Evolutionary conservation across 106 monocot genomes (phyloP).

Genomic region (Cymbidium sinense): DNA sequence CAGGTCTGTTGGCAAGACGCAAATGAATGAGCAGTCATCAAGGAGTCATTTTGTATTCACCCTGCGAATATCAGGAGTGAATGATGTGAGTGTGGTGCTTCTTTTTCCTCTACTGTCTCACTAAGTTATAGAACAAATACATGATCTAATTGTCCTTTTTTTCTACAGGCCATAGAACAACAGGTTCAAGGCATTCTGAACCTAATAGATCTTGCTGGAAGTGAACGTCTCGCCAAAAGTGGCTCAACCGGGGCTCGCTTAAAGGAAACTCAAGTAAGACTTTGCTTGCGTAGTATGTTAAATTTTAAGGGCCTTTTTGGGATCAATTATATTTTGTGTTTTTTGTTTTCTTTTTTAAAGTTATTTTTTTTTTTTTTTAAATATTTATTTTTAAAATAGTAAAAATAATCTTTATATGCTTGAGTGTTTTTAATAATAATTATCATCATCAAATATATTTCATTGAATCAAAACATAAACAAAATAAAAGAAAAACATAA

Average conservation of each 20-base stretch:
- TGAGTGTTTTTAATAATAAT: too few relatives aligned
- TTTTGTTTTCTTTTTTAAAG: too few relatives aligned
- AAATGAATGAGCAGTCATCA: slow-evolving; percentile 93
- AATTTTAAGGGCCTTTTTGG: too few relatives aligned
- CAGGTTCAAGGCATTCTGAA: slow-evolving; percentile 93
- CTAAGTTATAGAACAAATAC: not conserved
- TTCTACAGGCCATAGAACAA: slow-evolving; percentile 82
- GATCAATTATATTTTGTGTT: too few relatives aligned
- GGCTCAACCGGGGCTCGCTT: slow-evolving; percentile 84
- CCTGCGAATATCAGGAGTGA: slow-evolving; percentile 66
- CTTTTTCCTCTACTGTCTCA: not conserved
- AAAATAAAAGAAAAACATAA: too few relatives aligned
- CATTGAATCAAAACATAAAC: too few relatives aligned
- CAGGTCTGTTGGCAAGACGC: slow-evolving; percentile 89
- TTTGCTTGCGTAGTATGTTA: too few relatives aligned
- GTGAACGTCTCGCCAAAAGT: slow-evolving; percentile 83
- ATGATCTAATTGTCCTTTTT: not conserved
- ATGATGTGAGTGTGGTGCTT: slow-evolving; percentile 40
- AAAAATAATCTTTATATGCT: too few relatives aligned
- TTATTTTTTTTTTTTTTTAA: too few relatives aligned
- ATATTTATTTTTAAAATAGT: too few relatives aligned
- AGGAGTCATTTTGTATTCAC: slow-evolving; percentile 96
- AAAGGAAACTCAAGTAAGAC: slow-evolving; percentile 80
- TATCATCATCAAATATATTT: too few relatives aligned
- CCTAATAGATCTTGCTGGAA: slow-evolving; percentile 92